Evolutionary conservation across 306 rosid genomes (phyloP), one percentile per base, ranked within the genome.

Genomic region (Luffa acutangula): DNA sequence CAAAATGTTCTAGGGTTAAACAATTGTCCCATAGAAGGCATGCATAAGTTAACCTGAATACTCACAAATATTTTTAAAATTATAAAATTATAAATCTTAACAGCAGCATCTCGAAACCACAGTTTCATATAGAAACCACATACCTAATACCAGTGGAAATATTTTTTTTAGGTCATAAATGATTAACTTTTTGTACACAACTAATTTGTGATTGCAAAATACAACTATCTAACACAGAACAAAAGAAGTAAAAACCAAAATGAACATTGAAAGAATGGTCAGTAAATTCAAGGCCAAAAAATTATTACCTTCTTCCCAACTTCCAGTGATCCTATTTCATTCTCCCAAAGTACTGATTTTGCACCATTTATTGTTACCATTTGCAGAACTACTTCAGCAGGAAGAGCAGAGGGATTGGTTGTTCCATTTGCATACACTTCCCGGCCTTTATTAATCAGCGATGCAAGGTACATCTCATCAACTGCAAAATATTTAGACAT

Each of bases 401-500:
- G 90, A 72, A 94, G 87, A 54, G 85, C 94, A 20, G 96, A 88
- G 41, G 96, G 97, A 85, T 94, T 92, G 25, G 96, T 89, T 42
- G 82, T 87, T 76, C 92, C 96, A 39, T 81, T 86, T 39, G 77
- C 81, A 84, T 46, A 85, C 11, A 86, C 97, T 86, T 90, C 92
- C 84, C 91, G 85, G 42, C 96, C 92, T 86, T 92, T 94, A 85
- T 94, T 94, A 75, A 94, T 92, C 79, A 94, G 85, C 80, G 98
- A 92, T 80, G 98, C 91, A 54, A 94, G 59, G 85, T 90, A 92
- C 97, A 92, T 92, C 83, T 94, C 98, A 76, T 94, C 98, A 82
- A 94, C 98, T 93, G 89, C 72, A 86, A 78, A 66, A 78, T 80
- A 82, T 80, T 57, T 75, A 80, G 37, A 5, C 83, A 85, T 20